Base-by-base conservation (phyloP, 176 grass and related monocot species). In the Dactylis glomerata region DNA sequence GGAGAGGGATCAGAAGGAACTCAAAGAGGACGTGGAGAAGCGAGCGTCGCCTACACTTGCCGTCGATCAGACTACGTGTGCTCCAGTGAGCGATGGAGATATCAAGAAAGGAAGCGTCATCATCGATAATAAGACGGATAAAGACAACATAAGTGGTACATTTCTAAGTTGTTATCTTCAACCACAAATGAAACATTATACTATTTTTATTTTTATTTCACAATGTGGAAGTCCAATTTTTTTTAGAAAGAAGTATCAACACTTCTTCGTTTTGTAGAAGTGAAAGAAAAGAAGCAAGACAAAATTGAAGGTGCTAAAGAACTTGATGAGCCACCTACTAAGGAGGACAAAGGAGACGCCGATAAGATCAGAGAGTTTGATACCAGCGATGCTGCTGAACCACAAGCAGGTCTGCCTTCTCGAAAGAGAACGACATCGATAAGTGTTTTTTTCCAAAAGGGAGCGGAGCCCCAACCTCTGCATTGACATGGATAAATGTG, bases 401-500 rank as follows among this genome's bases (percentile, higher is more conserved):
- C 76, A 4, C 76, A 20, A 44, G 19, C 8, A 62, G 56, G 34
- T 79, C 4, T 7, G 37, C 9, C 8, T 30, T 59, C 37, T 8
- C 10, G 10, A 8, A 33, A 30, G 26, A 41, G 23, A 44, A 13
- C 2, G 13, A 6, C 37, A 59, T 0, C 0, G 10, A 32, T n/a
- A n/a, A 22, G 0, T 15, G 3, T 4, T 1, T 5, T n/a, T n/a
- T n/a, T n/a, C n/a, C n/a, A n/a, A n/a, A n/a, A n/a, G n/a, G n/a
- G n/a, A n/a, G n/a, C n/a, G n/a, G n/a, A n/a, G n/a, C n/a, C n/a
- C n/a, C n/a, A n/a, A n/a, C n/a, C n/a, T n/a, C n/a, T n/a, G n/a
- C n/a, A n/a, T n/a, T n/a, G 13, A 6, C 37, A 59, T 0, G 0
- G 10, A 32, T n/a, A n/a, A 22, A 0, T 15, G 3, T 4, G 1